phyloP scores from a whole-genome alignment of 306 rosid species.

The Mimosa pudica region DNA sequence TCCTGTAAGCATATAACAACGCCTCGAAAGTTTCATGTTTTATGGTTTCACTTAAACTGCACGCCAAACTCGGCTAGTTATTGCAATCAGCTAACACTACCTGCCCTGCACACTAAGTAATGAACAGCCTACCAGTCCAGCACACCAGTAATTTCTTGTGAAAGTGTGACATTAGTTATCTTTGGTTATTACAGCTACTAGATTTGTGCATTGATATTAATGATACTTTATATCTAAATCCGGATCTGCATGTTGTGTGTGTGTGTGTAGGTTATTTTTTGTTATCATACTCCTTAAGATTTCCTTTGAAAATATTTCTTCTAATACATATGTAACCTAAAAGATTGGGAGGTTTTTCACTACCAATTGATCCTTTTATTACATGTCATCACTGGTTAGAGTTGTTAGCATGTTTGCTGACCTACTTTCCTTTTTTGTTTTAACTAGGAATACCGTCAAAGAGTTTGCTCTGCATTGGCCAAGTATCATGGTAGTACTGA shows the following conservation, averaged over 20 bases:
- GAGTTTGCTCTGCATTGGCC: slow-evolving; percentile 63
- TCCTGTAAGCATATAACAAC: slow-evolving; percentile 61
- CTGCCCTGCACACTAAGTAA: not conserved
- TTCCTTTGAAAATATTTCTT: not conserved
- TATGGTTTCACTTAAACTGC: slow-evolving; percentile 1
- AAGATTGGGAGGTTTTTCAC: not conserved
- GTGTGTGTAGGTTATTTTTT: too few species aligned
- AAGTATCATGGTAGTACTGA: slow-evolving; percentile 48
- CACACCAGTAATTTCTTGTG: not conserved
- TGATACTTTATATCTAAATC: not conserved
- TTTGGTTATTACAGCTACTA: not conserved
- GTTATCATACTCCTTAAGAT: not conserved
- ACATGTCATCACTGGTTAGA: not conserved
- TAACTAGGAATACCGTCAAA: slow-evolving; percentile 56
- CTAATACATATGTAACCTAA: not conserved
- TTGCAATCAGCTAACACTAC: slow-evolving; percentile 10
- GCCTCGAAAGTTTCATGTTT: slow-evolving; percentile 30
- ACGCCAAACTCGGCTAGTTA: slow-evolving; percentile 11
- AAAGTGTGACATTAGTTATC: slow-evolving; percentile 1
- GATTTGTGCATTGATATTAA: slow-evolving; percentile 5
- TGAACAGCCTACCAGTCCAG: not conserved
- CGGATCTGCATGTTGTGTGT: not conserved
- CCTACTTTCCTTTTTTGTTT: slow-evolving; percentile 25
- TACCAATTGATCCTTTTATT: too few species aligned
- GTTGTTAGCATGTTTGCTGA: not conserved